Conservation (phyloP, 169 alveolate genomes). For the Eimeria praecox region DNA sequence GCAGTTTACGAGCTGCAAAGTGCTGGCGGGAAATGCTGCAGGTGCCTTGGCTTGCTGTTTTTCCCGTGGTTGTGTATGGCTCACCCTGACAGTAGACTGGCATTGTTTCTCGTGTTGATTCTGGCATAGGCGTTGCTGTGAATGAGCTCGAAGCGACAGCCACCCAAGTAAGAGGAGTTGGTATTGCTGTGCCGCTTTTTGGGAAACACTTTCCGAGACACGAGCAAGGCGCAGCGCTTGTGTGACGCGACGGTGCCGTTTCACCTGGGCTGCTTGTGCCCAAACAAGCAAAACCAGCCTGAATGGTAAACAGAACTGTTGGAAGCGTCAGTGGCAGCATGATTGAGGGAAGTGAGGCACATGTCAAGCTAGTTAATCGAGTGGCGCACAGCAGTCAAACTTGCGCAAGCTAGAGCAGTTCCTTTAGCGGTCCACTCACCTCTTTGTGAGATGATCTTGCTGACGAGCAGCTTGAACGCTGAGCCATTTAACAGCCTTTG, state of each 20-base stretch:
- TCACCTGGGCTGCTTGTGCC: conserved; percentile 43
- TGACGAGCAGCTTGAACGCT: neutral
- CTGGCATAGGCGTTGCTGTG: neutral
- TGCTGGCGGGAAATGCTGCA: neutral
- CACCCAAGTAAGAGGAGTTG: conserved; percentile 29
- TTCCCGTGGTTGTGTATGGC: neutral
- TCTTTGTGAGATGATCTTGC: neutral
- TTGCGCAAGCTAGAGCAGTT: neutral
- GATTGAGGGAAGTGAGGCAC: neutral
- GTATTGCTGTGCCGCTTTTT: neutral
- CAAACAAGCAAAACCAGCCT: conserved; percentile 37
- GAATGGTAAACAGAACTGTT: neutral
- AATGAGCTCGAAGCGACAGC: conserved; percentile 14
- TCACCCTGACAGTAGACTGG: neutral
- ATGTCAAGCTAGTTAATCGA: neutral
- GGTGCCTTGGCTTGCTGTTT: neutral
- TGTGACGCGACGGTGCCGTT: conserved; percentile 29
- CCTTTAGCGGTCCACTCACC: conserved; percentile 10
- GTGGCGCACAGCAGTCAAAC: neutral
- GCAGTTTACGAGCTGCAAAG: neutral
- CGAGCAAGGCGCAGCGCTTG: conserved; percentile 24
- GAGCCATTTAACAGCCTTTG: conserved; percentile 39
- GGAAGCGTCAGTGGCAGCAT: neutral
- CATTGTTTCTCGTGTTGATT: neutral
- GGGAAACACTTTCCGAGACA: neutral